Percentiles rank a stretch among this genome's conserved stretches.
Conservation (phyloP, 2,329 filamentous ascomycete genomes). For the Cordyceps cateniannulata region DNA sequence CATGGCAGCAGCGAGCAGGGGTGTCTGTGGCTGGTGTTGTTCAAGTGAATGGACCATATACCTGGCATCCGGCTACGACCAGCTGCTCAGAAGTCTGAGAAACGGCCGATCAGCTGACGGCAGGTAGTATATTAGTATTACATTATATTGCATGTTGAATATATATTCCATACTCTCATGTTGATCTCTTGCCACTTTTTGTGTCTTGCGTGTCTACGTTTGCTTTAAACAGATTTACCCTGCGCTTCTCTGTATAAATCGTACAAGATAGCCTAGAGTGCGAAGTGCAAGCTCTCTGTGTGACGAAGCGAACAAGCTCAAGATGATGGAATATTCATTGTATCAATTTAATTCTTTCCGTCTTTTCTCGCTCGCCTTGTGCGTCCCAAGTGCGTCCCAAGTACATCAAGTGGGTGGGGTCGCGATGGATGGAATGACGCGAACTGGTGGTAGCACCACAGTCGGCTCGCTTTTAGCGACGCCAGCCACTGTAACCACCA, state of each 20-base stretch:
- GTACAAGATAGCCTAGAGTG: too few species aligned
- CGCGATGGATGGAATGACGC: background rate
- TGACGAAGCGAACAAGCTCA: too few species aligned
- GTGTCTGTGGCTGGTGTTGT: background rate
- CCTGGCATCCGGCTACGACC: background rate
- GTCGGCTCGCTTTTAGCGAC: background rate
- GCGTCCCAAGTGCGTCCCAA: background rate
- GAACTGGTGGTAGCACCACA: background rate
- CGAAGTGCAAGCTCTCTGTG: too few species aligned
- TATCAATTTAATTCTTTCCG: background rate
- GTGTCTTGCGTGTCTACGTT: background rate
- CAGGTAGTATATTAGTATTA: background rate
- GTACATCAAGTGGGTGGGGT: background rate
- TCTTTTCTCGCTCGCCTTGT: background rate
- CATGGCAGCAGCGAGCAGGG: background rate
- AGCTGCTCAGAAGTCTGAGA: background rate
- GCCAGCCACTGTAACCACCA: background rate
- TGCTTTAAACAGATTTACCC: background rate
- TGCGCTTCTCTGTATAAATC: too few species aligned
- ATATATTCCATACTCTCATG: background rate
- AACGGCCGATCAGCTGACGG: background rate
- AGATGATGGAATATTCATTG: too few species aligned
- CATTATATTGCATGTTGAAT: background rate
- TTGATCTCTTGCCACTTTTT: background rate
- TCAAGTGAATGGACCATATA: slow-evolving; percentile 6